These are phyloP conservation scores for Steccherinum ochraceum DNA, from an alignment of 768 basidiomycete genomes.

Conservation along the genomic window DNA sequence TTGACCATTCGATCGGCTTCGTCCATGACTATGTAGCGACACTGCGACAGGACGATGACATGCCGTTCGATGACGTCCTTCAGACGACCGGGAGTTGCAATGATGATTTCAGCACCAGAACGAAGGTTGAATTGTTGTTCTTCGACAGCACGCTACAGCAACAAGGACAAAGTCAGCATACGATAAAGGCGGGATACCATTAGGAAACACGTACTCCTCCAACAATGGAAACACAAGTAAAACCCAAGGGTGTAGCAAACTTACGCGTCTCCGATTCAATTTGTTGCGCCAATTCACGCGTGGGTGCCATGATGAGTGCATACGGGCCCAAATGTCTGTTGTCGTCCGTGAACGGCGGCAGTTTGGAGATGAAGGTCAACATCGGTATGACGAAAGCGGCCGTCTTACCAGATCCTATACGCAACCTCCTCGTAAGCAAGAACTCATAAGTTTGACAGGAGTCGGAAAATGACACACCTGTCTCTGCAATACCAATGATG, in stretches of 20 bases:
- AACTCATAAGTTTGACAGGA: no score
- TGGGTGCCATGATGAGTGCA: constrained; percentile 89
- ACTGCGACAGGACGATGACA: constrained; percentile 93
- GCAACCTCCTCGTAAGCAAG: not conserved
- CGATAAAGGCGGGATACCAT: constrained; percentile 13
- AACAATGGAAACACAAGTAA: constrained; percentile 94
- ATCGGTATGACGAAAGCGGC: constrained; percentile 98
- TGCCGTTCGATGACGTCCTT: constrained; percentile 97
- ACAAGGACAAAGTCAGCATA: no score
- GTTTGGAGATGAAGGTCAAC: constrained; percentile 85
- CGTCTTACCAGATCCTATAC: constrained; percentile 92
- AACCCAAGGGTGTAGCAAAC: constrained; percentile 87
- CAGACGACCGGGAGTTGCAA: constrained; percentile 96
- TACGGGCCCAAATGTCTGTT: constrained; percentile 93
- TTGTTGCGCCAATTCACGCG: constrained; percentile 97
- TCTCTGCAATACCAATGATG: constrained; percentile 98
- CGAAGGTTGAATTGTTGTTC: constrained; percentile 97
- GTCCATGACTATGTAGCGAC: constrained; percentile 99
- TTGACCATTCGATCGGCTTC: constrained; percentile 99
- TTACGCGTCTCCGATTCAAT: constrained; percentile 91
- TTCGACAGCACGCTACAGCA: constrained; percentile 75
- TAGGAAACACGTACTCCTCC: constrained; percentile 88
- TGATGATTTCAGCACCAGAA: constrained; percentile 98
- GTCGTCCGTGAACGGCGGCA: constrained; percentile 86
- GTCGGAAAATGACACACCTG: constrained; percentile 46